Percentiles rank a stretch among this genome's conserved stretches.
These are phyloP conservation scores for Quercus ilex DNA, from an alignment of 306 rosid genomes.

Conservation along the genomic window DNA sequence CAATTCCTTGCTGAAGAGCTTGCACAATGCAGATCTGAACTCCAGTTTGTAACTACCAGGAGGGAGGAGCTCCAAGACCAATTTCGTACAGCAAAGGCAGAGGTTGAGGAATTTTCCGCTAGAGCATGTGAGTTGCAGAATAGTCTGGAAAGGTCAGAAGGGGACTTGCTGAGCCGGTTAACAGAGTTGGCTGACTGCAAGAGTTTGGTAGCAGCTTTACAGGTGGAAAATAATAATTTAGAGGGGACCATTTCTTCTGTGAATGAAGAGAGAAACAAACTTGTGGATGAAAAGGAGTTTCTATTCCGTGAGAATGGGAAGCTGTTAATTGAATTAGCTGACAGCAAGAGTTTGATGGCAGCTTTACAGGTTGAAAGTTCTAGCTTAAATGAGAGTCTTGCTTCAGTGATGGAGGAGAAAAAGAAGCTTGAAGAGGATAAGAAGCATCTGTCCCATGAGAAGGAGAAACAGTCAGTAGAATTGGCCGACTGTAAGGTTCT, in stretches of 20 bases:
- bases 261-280: conserved; percentile 47
- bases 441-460: conserved; percentile 44
- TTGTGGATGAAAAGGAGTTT: conserved; percentile 51
- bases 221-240: conserved; percentile 57
- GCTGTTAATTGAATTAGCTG: conserved; percentile 50
- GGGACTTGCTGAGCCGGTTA: conserved; percentile 45
- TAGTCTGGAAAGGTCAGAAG: conserved; percentile 52
- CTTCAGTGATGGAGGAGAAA: conserved; percentile 53
- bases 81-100: conserved; percentile 39
- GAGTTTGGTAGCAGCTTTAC: conserved; percentile 50
- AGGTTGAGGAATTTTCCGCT: conserved; percentile 56
- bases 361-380: conserved; percentile 57
- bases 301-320: conserved; percentile 51
- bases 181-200: conserved; percentile 68
- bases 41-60: conserved; percentile 43
- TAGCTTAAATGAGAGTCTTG: conserved; percentile 41
- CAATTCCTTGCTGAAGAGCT: conserved; percentile 63
- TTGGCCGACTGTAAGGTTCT: conserved; percentile 48
- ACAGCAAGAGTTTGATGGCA: conserved; percentile 38
- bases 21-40: conserved; percentile 52
- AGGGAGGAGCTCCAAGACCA: conserved; percentile 57
- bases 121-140: conserved; percentile 54
- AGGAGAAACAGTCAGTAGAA: conserved; percentile 49
- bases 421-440: conserved; percentile 44
- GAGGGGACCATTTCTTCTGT: conserved; percentile 40